Evolutionary conservation across 805 yeast species (phyloP).

Genomic region (Yamadazyma endophytica): DNA sequence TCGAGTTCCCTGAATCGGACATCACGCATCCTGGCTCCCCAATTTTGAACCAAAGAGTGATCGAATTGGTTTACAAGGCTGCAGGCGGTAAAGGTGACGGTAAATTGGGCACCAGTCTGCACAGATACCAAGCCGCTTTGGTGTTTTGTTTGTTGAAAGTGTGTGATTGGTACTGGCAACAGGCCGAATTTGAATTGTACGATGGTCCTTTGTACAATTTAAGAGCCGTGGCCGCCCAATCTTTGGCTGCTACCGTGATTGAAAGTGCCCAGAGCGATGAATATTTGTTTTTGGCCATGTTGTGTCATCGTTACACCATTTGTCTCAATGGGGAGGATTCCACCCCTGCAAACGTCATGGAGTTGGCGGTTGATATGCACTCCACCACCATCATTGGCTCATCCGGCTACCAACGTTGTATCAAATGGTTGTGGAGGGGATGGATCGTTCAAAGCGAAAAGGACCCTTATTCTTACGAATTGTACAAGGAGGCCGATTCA

Average conservation of each 20-base stretch:
- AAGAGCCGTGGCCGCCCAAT: conserved; percentile 69
- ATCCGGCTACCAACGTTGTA: conserved; percentile 79
- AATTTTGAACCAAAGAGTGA: conserved; percentile 53
- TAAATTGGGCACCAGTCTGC: conserved; percentile 46
- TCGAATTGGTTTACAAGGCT: conserved; percentile 61
- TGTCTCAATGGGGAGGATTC: conserved; percentile 59
- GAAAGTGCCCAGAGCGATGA: conserved; percentile 57
- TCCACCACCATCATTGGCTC: conserved; percentile 73
- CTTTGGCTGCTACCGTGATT: conserved; percentile 64
- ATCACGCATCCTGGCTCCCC: conserved; percentile 56
- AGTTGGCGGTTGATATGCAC: conserved; percentile 83
- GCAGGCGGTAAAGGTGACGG: conserved; percentile 79
- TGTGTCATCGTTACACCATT: conserved; percentile 71
- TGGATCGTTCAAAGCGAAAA: conserved; percentile 77
- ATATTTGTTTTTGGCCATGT: conserved; percentile 66
- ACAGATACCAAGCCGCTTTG: conserved; percentile 63
- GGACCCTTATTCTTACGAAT: conserved; percentile 65
- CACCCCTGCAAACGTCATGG: conserved; percentile 70
- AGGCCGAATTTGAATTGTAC: conserved; percentile 56
- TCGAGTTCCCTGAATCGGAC: conserved; percentile 48
- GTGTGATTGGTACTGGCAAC: conserved; percentile 70
- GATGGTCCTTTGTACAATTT: conserved; percentile 61
- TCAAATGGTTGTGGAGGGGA: conserved; percentile 90
- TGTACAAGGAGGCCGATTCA: conserved; percentile 58
- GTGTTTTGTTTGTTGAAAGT: conserved; percentile 71